Base-by-base conservation (phyloP, 495 filamentous ascomycete genomes). In the Collariella sp. region DNA sequence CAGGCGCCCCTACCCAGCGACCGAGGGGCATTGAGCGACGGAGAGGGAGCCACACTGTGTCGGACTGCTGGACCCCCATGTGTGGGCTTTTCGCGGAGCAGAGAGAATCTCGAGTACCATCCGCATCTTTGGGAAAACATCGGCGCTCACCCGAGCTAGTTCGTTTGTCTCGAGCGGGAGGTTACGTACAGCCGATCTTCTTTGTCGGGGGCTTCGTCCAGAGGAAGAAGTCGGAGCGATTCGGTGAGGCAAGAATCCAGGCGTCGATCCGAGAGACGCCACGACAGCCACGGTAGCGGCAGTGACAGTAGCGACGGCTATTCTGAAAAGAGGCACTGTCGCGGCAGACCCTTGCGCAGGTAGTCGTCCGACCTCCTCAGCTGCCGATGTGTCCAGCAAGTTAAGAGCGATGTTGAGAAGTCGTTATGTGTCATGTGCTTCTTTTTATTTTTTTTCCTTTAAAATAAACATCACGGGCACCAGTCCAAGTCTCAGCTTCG, bases 101-200 rank as follows among this genome's bases (percentile, higher is more conserved):
- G 33, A 13, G 41, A 40, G 2, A 58, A 33, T 33, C 35, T 61
- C 15, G 55, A 52, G 26, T 61, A 61, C 47, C 33, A 42, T 12
- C 54, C 54, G 7, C 40, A 56, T 35, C 44, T 26, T 1, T 22
- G 33, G n/a, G 29, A 46, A 2, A 39, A 39, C 11, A 54, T 61
- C 1, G 58, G 58, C 15, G 54, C 58, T 31, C 49, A 29, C 7
- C 54, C 54, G 10, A 54, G 57, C 9, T 46, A 61, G 50, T 61
- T 61, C 22, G n/a, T 57, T 10, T 50, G 40, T 3, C 26, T 61
- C 20, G 54, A 57, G n/a, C 43, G 20, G 13, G 45, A 54, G 22
- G 50, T 43, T 13, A 61, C 58, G 13, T 57, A 54, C 35, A 54
- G 54, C 20, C 54, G 54, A 0, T 43, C 53, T 1, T 33, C 48